These are phyloP conservation scores for Quercus phellos DNA, from an alignment of 331 rosid genomes.

Conservation along the genomic window DNA sequence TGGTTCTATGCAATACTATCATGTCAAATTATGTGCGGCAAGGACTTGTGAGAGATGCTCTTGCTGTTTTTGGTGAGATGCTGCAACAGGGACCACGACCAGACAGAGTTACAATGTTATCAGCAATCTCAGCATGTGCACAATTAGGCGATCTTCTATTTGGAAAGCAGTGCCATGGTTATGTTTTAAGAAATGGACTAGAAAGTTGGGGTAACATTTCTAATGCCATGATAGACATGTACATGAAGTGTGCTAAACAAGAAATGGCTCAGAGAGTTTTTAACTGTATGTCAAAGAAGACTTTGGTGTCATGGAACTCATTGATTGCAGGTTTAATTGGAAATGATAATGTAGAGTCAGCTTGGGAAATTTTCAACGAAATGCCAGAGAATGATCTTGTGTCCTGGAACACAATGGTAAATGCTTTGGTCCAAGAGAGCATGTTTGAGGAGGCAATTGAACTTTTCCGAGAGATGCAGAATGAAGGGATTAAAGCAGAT, in stretches of 20 bases:
- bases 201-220: constrained; percentile 62
- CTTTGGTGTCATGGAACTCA: constrained; percentile 68
- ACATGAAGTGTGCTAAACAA: constrained; percentile 65
- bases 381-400: constrained; percentile 62
- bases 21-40: constrained; percentile 66
- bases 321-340: constrained; percentile 62
- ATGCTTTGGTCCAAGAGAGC: constrained; percentile 58
- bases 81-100: constrained; percentile 44
- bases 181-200: constrained; percentile 56
- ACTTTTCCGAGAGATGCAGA: constrained; percentile 64
- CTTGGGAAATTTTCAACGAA: constrained; percentile 52
- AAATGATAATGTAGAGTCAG: constrained; percentile 48
- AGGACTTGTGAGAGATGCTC: constrained; percentile 47
- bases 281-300: constrained; percentile 46
- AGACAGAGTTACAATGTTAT: constrained; percentile 62
- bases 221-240: constrained; percentile 79
- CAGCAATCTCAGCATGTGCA: constrained; percentile 59
- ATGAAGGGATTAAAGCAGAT: constrained; percentile 49
- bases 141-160: constrained; percentile 48
- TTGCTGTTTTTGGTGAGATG: constrained; percentile 43
- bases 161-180: constrained; percentile 67
- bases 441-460: constrained; percentile 67
- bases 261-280: constrained; percentile 51
- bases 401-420: constrained; percentile 78
- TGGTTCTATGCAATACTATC: constrained; percentile 73